These are phyloP conservation scores for Trichoderma asperelloides DNA, from an alignment of 495 filamentous ascomycete species.

Conservation along the genomic window DNA sequence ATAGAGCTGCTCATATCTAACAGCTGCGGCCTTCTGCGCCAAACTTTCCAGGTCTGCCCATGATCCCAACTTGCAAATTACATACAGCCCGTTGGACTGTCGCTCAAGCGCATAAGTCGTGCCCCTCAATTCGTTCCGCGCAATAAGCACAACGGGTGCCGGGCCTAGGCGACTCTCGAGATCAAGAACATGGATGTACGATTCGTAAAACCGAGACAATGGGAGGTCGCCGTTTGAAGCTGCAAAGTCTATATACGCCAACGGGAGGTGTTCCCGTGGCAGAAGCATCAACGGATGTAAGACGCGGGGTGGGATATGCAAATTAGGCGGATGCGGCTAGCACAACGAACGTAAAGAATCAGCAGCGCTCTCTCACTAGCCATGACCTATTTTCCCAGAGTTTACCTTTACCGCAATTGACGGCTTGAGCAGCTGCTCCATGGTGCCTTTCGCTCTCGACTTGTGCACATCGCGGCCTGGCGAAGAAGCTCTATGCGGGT, in stretches of 20 bases:
- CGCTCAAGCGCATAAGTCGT: constrained; percentile 63
- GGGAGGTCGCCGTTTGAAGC: constrained; percentile 42
- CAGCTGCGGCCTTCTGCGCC: constrained; percentile 30
- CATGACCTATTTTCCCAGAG: constrained; percentile 1
- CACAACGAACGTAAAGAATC: neutral
- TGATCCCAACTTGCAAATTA: constrained; percentile 57
- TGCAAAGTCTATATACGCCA: constrained; percentile 51
- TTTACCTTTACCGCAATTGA: constrained; percentile 39
- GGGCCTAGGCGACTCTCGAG: constrained; percentile 42
- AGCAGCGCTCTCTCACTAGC: constrained; percentile 13
- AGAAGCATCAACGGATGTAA: constrained; percentile 53
- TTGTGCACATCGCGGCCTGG: constrained; percentile 20
- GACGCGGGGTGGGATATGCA: constrained; percentile 48
- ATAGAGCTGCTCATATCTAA: constrained; percentile 21
- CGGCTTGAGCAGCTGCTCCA: constrained; percentile 40
- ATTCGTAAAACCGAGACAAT: constrained; percentile 46
- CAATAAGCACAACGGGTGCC: constrained; percentile 54
- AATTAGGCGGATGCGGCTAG: constrained; percentile 50
- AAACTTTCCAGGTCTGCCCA: constrained; percentile 52
- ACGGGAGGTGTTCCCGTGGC: constrained; percentile 49
- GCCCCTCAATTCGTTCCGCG: constrained; percentile 48
- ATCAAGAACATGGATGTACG: constrained; percentile 54
- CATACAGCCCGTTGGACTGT: constrained; percentile 57
- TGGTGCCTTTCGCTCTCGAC: constrained; percentile 19
- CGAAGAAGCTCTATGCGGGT: constrained; percentile 9